Evolutionary conservation across 371 early-diverging fungal genomes (phyloP), one percentile per base, ranked within the genome.

Genomic region (Gilbertella persicaria): DNA sequence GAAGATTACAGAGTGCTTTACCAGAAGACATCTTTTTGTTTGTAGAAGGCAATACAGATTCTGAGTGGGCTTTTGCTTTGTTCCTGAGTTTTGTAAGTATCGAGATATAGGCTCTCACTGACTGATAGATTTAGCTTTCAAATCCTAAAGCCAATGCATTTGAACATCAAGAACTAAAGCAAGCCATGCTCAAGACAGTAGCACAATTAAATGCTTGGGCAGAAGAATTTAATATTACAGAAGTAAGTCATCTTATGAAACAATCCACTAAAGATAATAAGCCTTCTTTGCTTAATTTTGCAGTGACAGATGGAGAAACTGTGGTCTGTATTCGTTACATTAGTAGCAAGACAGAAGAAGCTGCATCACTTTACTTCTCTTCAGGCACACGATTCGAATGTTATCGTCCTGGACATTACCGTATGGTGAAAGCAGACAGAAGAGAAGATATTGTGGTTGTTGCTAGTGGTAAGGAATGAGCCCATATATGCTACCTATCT

Each of bases 11-110:
- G 55, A 78, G 75, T 48, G 62, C 71, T 10, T 68, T 93, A 42
- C 69, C 79, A 1, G 93, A 92, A 29, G 85, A 88, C 19, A 58
- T 91, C 4, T 93, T 82, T 46, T 52, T 83, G 50, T 67, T 74
- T 39, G 82, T 92, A 1, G 85, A 92, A 64, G 93, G 93, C 53
- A 90, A 86, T 53, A 92, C 93, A 0, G 93, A 92, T 64, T 88
- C 90, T 1, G 93, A 93, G 69, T 88, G 89, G 80, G 88, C 90
- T 0, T 93, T 93, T 72, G 93, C 92, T 19, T 73, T 93, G 37
- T 93, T 91, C 52, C 72, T 93, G n/a, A 89, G 85, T 40, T 85
- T 86, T 61, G 80, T 85, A 65, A 58, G 68, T 42, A 10, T 4
- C 23, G 29, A 17, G 12, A n/a, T 13, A 14, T 4, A 5, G 7